Base-by-base conservation (phyloP, 768 basidiomycete species). In the Lactifluus rugatus region DNA sequence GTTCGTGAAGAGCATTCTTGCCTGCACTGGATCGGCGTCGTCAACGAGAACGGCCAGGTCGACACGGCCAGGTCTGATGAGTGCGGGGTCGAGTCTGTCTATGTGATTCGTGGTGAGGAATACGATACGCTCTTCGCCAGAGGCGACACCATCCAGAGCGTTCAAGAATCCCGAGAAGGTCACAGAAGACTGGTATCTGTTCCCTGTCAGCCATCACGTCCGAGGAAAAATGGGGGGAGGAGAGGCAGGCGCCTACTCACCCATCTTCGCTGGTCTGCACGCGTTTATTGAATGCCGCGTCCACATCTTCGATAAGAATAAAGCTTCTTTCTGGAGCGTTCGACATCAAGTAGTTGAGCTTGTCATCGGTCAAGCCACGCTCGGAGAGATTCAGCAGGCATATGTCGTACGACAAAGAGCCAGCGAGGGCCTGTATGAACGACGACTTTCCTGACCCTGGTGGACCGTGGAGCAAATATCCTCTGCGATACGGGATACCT, bases 21-120 rank as follows among this genome's bases (percentile, higher is more conserved):
- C 90, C 71, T 99, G 96, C 51, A 74, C 72, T 0, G 93, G 82
- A 25, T 81, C 84, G 5, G 96, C 91, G 65, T 99, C 90, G 70
- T 87, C 93, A 49, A 99, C 80, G 37, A 88, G 72, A 63, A 89
- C 81, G 26, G 82, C 78, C 47, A 97, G 70, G 70, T 99, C 96
- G 44, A 99, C 94, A 10, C 96, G 82, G 17, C 96, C 96, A 0
- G 96, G 95, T 51, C 96, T 84, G 67, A 98, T 91, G 47, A 99
- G 81, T 0, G 95, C 96, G 6, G 92, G 87, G 71, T 99, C 96
- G 36, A 99, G 81, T 61, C 78, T 79, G 59, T 89, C 83, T 54
- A 89, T 69, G 66, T 98, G 96, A 70, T 99, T 99, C n/a, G 96
- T 98, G 0, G 96, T 99, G 85, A 99, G 89, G 73, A 99, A 99